Conservation (phyloP, 2,329 filamentous ascomycete species). For the Fonsecaea pedrosoi region DNA sequence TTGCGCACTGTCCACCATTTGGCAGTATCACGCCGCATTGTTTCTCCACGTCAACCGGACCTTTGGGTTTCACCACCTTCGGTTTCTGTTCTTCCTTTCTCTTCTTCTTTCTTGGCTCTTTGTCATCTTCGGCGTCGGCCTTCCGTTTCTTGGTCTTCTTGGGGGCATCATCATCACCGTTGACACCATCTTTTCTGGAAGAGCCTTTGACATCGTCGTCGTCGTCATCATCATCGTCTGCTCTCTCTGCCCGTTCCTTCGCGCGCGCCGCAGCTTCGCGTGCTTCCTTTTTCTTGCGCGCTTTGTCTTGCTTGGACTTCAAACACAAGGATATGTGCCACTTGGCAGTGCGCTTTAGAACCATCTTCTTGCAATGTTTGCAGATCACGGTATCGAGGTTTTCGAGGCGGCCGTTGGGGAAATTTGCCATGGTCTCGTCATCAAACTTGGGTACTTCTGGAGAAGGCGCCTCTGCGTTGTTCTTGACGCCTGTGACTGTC, state of each 20-base stretch:
- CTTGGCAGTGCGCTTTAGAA: slow-evolving; percentile 75
- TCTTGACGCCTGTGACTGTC: slow-evolving; percentile 23
- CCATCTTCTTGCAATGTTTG: slow-evolving; percentile 92
- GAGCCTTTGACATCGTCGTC: slow-evolving; percentile 59
- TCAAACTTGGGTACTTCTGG: slow-evolving; percentile 67
- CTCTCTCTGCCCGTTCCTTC: slow-evolving; percentile 55
- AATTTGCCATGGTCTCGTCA: slow-evolving; percentile 76
- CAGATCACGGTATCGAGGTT: slow-evolving; percentile 74
- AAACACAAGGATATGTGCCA: slow-evolving; percentile 84
- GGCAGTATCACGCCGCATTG: slow-evolving; percentile 88
- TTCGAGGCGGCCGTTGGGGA: slow-evolving; percentile 67
- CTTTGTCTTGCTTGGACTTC: slow-evolving; percentile 82
- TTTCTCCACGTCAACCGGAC: slow-evolving; percentile 90
- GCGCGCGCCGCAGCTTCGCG: slow-evolving; percentile 73
- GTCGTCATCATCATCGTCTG: slow-evolving; percentile 54
- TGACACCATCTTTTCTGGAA: slow-evolving; percentile 31
- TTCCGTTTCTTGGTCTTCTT: slow-evolving; percentile 43
- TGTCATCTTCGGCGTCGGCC: slow-evolving; percentile 58
- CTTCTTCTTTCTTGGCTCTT: slow-evolving; percentile 82
- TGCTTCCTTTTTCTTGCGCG: slow-evolving; percentile 76
- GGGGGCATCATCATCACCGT: slow-evolving; percentile 33
- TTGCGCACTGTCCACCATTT: slow-evolving; percentile 84
- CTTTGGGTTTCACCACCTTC: slow-evolving; percentile 84
- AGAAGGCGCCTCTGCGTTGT: slow-evolving; percentile 45
- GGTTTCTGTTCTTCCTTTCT: slow-evolving; percentile 91